Percentiles rank a stretch among this genome's conserved stretches.
Conservation (phyloP, 2,329 filamentous ascomycete genomes). For the Didymella exigua region DNA sequence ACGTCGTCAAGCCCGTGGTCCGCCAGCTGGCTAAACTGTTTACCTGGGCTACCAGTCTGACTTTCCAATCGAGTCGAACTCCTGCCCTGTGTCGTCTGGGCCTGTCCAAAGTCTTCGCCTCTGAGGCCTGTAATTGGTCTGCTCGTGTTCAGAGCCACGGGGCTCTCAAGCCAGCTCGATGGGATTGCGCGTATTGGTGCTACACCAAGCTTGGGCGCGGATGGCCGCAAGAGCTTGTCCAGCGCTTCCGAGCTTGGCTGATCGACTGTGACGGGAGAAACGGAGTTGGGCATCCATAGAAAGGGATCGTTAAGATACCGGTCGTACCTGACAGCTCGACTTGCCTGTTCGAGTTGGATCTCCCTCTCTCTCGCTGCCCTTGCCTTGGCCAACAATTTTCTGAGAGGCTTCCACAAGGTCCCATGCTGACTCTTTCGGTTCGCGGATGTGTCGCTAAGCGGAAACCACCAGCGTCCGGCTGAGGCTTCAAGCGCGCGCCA, state of each 20-base stretch:
- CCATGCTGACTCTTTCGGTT: conserved; percentile 48
- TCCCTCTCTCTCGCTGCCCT: conserved; percentile 60
- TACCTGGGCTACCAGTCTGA: conserved; percentile 10
- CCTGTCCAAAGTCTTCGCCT: conserved; percentile 1
- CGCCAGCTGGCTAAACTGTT: conserved; percentile 29
- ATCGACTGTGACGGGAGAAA: conserved; percentile 13
- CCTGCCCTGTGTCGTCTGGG: neutral
- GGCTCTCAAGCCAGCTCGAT: conserved; percentile 35
- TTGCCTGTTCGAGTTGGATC: conserved; percentile 48
- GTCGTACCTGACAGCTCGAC: conserved; percentile 32
- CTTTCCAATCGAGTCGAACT: neutral
- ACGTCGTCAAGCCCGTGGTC: conserved; percentile 36
- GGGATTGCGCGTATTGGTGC: conserved; percentile 22
- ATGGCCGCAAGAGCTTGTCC: conserved; percentile 39
- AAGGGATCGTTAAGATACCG: conserved; percentile 17
- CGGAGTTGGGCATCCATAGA: neutral
- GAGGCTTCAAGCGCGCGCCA: conserved; percentile 63
- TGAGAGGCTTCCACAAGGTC: conserved; percentile 68
- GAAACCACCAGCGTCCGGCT: conserved; percentile 51
- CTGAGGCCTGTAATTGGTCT: neutral
- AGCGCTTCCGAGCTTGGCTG: conserved; percentile 33
- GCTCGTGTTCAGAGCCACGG: conserved; percentile 1
- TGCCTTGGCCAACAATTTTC: conserved; percentile 66
- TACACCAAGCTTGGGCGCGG: conserved; percentile 37
- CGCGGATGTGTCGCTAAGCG: conserved; percentile 30